A percentile compares a stretch with the other conserved stretches of the same genome.
These are phyloP conservation scores for Mucuna pruriens DNA, from an alignment of 306 rosid genomes.

Conservation along the genomic window DNA sequence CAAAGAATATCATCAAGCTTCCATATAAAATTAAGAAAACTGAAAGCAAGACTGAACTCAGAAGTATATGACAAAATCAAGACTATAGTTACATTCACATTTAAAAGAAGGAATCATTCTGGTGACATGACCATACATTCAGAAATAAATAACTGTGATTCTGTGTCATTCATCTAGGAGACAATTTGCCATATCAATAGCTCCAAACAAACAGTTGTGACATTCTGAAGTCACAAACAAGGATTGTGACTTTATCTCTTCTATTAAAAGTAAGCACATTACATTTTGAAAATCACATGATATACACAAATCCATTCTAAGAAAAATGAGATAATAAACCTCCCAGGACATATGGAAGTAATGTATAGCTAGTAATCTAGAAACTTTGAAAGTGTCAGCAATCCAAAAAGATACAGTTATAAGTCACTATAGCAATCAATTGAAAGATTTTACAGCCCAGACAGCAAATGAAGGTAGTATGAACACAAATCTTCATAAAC, in stretches of 20 bases:
- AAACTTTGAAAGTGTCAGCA: not conserved
- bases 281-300: not conserved
- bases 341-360: not conserved
- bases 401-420: not conserved
- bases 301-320: not conserved
- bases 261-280: not conserved
- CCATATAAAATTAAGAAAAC: not conserved
- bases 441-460: not conserved
- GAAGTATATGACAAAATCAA: conserved; percentile 2
- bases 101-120: not conserved
- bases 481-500: not conserved
- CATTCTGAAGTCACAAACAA: conserved; percentile 31
- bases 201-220: conserved; percentile 23
- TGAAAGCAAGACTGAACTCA: conserved; percentile 17
- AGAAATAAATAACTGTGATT: not conserved
- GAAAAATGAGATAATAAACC: not conserved
- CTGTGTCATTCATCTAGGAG: not conserved
- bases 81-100: conserved; percentile 16
- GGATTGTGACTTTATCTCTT: not conserved
- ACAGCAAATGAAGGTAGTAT: not conserved
- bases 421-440: not conserved
- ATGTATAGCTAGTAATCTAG: not conserved
- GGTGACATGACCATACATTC: not conserved
- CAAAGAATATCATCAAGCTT: conserved; percentile 6
- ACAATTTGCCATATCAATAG: conserved; percentile 2